A percentile compares a stretch with the other conserved stretches of the same genome.
phyloP scores from a whole-genome alignment of 257 asterid genomes.

The Nicotiana tomentosiformis region DNA sequence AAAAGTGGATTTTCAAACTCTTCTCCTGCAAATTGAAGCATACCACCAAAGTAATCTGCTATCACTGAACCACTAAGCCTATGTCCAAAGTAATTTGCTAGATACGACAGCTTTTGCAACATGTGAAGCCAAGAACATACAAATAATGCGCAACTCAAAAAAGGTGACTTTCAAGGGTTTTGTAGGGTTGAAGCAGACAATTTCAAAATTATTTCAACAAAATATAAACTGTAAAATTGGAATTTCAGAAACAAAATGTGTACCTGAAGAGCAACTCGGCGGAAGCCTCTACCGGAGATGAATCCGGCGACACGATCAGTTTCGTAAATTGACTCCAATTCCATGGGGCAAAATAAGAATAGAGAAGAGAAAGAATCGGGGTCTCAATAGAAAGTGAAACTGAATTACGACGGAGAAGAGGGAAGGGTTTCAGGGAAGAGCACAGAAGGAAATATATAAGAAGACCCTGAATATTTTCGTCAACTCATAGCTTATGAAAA shows the following conservation, averaged over 20 bases:
- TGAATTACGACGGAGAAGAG: no score
- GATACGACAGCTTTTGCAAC: neutral
- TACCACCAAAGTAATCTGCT: no score
- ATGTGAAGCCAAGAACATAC: neutral
- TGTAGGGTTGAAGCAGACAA: neutral
- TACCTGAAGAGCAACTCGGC: slow-evolving; percentile 16
- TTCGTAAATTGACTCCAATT: slow-evolving; percentile 8
- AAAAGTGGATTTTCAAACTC: no score
- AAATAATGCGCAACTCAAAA: neutral
- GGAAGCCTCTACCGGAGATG: slow-evolving; percentile 1
- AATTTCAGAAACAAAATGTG: neutral
- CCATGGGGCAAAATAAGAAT: slow-evolving; percentile 2
- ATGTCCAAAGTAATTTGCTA: neutral
- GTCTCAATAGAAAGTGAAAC: no score
- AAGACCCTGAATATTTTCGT: no score
- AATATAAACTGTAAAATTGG: neutral
- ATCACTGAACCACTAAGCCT: neutral
- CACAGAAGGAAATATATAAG: no score
- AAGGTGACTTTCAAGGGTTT: neutral
- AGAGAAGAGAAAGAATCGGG: neutral
- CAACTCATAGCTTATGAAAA: no score
- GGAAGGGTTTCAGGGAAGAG: no score
- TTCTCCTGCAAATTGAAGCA: no score
- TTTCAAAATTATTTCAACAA: neutral
- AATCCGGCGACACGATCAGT: slow-evolving; percentile 4